Evolutionary conservation across 2,329 filamentous ascomycete species (phyloP), one percentile per base, ranked within the genome.

Genomic region (Talaromyces sp.): DNA sequence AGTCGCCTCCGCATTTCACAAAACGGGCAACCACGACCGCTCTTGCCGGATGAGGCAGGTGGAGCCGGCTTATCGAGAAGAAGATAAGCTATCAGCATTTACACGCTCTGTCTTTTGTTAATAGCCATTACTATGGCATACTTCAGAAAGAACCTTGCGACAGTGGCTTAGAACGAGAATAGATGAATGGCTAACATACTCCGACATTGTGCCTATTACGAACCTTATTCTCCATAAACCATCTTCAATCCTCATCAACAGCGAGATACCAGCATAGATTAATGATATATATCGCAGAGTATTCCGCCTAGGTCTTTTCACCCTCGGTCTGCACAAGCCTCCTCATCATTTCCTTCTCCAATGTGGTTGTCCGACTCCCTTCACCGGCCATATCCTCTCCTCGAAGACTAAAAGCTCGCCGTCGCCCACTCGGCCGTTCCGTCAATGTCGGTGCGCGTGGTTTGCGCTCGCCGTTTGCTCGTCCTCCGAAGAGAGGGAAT

Each of bases 361-460:
- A 54, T 17, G 60, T 17, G 5, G 25, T 66, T 36, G 53, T 11
- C 19, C 8, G 22, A n/a, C 17, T 25, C 56, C 6, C 27, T 38
- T 34, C 38, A 19, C 31, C 34, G 15, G 19, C 36, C 13, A 62
- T 3, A 36, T 34, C 51, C 56, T 67, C 65, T 11, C 67, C 67
- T 13, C 60, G 65, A 5, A 67, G 66, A 71, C 71, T 73, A 69
- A 73, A 69, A 66, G 70, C 67, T 67, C 70, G 63, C 66, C 58
- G 65, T 22, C 61, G 65, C 61, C 70, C 68, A 68, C 66, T 68
- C 29, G 67, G 65, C 64, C 67, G 65, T 27, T 68, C 65, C 56
- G 61, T 69, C 61, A 90, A 77, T 71, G 83, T 88, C 15, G 88
- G 88, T 40, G 86, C 87, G 68, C 86, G 80, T 5, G 88, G 88